Base-by-base conservation (phyloP, 2,329 filamentous ascomycete genomes). In the Ceratocystis ficicola region DNA sequence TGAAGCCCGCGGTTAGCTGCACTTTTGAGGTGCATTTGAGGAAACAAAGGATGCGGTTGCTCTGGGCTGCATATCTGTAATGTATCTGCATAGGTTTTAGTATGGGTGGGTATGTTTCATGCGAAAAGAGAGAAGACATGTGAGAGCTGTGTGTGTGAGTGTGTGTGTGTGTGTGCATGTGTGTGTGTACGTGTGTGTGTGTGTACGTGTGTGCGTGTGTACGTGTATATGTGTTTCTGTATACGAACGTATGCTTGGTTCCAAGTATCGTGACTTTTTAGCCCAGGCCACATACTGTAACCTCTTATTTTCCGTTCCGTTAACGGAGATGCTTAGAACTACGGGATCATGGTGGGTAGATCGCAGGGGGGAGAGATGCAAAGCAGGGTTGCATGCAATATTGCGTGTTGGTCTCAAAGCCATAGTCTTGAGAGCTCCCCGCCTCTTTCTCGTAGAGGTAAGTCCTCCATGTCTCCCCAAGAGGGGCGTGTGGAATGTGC, bases 21-120 rank as follows among this genome's bases (percentile, higher is more conserved):
- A 20, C 52, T 57, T 30, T 57, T 57, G 52, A 25, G 17, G 52
- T 32, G 30, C 52, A 28, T 7, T 25, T 30, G 52, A 32, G 52
- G 52, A 28, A 57, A 57, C 52, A 57, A 57, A 57, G 52, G 52
- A 57, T 57, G 52, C 52, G 52, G 52, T 8, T 57, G 25, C 30
- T 57, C 52, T 57, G 5, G 25, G 6, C 25, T n/a, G 15, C 22
- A 57, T 57, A 15, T 50, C n/a, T 10, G 48, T 20, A 22, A 50
- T 50, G 48, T 22, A 50, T 22, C 17, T 25, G 48, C 48, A 50
- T 41, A 41, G 36, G 10, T 41, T 41, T 15, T 41, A 41, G 48
- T 25, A 22, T 57, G 25, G 8, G 22, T 57, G 25, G 22, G 20
- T n/a, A 57, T 32, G 22, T 57, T 25, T 7, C 22, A 52, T 52